A percentile compares a stretch with the other conserved stretches of the same genome.
Conservation (phyloP, 768 basidiomycete species). For the Pilatotrama ljubarskyi region DNA sequence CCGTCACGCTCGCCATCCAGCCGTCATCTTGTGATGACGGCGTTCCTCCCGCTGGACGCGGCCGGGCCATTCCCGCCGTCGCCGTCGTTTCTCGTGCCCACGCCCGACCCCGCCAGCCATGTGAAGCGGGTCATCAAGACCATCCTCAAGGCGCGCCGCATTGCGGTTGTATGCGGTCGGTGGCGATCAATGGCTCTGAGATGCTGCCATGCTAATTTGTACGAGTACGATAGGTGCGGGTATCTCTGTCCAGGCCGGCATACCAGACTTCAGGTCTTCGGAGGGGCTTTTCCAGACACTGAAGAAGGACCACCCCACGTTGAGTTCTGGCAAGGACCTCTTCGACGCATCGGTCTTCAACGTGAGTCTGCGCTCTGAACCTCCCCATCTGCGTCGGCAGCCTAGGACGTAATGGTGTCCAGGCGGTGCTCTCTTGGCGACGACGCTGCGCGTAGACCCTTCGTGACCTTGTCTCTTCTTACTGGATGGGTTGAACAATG, state of each 20-base stretch:
- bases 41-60: conserved; percentile 61
- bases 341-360: conserved; percentile 91
- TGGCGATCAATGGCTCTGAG: conserved; percentile 16
- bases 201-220: conserved; percentile 3
- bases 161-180: conserved; percentile 87
- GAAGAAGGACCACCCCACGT: conserved; percentile 73
- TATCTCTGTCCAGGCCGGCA: conserved; percentile 83
- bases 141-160: conserved; percentile 74
- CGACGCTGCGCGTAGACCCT: neutral
- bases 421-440: neutral
- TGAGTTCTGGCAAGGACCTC: conserved; percentile 80
- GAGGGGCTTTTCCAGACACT: conserved; percentile 78
- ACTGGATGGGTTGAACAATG: no score
- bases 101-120: conserved; percentile 48
- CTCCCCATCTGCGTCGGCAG: neutral
- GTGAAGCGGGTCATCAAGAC: conserved; percentile 58
- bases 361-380: conserved; percentile 44
- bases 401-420: neutral
- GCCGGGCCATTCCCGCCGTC: conserved; percentile 46
- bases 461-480: neutral
- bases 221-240: conserved; percentile 64
- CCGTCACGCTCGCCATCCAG: conserved; percentile 5
- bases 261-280: conserved; percentile 86
- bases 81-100: conserved; percentile 55
- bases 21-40: conserved; percentile 47